Evolutionary conservation across 78 protist species (phyloP).

Genomic region (Protostelium mycophagum): DNA sequence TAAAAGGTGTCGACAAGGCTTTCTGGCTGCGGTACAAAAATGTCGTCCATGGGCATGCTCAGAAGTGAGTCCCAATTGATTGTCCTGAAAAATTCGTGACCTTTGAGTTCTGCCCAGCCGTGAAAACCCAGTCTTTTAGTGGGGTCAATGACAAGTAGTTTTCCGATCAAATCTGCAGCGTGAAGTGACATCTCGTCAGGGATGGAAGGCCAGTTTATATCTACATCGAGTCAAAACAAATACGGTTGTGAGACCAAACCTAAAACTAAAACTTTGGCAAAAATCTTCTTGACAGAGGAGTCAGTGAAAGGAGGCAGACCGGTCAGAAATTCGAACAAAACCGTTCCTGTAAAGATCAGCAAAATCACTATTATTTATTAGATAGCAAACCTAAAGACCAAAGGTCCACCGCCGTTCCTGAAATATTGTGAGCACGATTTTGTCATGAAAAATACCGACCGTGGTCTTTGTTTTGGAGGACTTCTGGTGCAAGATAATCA

Average conservation of each 20-base stretch:
- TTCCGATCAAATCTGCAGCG: conserved; percentile 57
- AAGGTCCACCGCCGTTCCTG: conserved; percentile 36
- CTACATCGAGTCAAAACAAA: no score
- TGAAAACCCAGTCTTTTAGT: conserved; percentile 41
- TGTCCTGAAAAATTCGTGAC: conserved; percentile 51
- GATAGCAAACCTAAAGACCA: not conserved
- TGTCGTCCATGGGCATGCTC: conserved; percentile 21
- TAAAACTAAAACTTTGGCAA: not conserved
- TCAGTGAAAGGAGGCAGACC: conserved; percentile 61
- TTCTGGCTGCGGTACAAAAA: conserved; percentile 65
- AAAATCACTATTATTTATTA: no score
- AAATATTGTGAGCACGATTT: no score
- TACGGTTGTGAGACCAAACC: no score
- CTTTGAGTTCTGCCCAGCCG: conserved; percentile 54
- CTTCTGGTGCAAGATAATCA: conserved; percentile 95
- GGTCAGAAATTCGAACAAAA: conserved; percentile 54
- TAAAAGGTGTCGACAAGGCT: conserved; percentile 37
- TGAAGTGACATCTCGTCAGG: conserved; percentile 30
- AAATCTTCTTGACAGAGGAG: conserved; percentile 48
- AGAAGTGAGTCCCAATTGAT: conserved; percentile 60
- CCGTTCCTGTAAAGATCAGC: conserved; percentile 49
- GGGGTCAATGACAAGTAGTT: conserved; percentile 43
- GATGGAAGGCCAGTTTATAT: not conserved
- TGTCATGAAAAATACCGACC: no score
- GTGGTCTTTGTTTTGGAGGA: conserved; percentile 71